A percentile compares a stretch with the other conserved stretches of the same genome.
Evolutionary conservation across 2,329 filamentous ascomycete species (phyloP).

Genomic region (Xylaria hypoxylon): DNA sequence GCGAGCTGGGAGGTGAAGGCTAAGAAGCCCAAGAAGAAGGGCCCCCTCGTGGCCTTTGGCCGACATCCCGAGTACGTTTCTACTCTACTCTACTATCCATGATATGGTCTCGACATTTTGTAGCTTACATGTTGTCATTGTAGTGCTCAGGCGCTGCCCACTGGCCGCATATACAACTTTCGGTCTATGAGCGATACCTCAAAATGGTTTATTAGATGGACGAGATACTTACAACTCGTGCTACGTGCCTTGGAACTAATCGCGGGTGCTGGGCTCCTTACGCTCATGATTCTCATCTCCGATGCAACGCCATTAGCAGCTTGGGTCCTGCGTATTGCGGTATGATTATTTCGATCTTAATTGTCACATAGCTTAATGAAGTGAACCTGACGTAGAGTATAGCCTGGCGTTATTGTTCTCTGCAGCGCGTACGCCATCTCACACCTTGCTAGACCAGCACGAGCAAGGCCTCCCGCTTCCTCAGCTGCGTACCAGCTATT

Average conservation of each 20-base stretch:
- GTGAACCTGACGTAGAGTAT: conserved; percentile 41
- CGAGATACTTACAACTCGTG: conserved; percentile 75
- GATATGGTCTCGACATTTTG: background rate
- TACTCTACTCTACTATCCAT: background rate
- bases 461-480: conserved; percentile 78
- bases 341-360: conserved; percentile 58
- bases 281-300: conserved; percentile 81
- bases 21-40: conserved; percentile 73
- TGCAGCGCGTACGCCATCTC: conserved; percentile 83
- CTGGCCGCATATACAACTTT: conserved; percentile 70
- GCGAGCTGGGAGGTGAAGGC: conserved; percentile 77
- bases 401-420: conserved; percentile 81
- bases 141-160: conserved; percentile 72
- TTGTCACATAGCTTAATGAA: background rate
- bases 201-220: conserved; percentile 77
- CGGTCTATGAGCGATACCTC: conserved; percentile 75
- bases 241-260: conserved; percentile 75
- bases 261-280: conserved; percentile 76
- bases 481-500: conserved; percentile 93
- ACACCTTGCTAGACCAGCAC: conserved; percentile 78
- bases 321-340: conserved; percentile 82
- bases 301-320: conserved; percentile 72
- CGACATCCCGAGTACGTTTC: conserved; percentile 82
- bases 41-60: conserved; percentile 85
- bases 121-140: conserved; percentile 21